Evolutionary conservation across 805 yeast genomes (phyloP).

Genomic region (Candida arabinofermentans): DNA sequence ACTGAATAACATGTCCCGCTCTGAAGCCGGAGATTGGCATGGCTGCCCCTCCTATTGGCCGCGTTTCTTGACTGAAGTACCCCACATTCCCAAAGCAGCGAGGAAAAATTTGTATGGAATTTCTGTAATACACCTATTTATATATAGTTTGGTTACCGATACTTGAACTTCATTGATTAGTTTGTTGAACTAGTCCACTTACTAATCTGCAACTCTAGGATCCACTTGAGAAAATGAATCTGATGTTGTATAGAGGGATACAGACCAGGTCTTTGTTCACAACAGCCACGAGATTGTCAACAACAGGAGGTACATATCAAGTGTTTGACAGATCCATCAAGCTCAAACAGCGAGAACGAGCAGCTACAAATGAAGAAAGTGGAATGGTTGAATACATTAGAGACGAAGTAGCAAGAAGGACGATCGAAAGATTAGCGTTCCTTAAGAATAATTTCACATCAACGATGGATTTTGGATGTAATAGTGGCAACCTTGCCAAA

Average conservation of each 20-base stretch:
- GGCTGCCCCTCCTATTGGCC: slow-evolving; percentile 1
- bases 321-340: slow-evolving; percentile 67
- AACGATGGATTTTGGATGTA: slow-evolving; percentile 69
- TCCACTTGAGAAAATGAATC: too few relatives aligned
- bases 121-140: too few relatives aligned
- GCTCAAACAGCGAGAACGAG: slow-evolving; percentile 52
- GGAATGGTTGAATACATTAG: slow-evolving; percentile 68
- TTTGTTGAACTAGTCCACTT: too few relatives aligned
- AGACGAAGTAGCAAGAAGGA: slow-evolving; percentile 67
- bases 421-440: slow-evolving; percentile 72
- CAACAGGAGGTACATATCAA: slow-evolving; percentile 7
- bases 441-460: slow-evolving; percentile 58
- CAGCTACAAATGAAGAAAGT: slow-evolving; percentile 41
- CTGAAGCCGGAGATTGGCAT: too few relatives aligned
- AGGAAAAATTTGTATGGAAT: slow-evolving; percentile 1
- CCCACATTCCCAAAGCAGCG: slow-evolving; percentile 5
- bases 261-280: slow-evolving; percentile 5
- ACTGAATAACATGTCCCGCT: too few relatives aligned
- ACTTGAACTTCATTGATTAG: too few relatives aligned
- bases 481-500: slow-evolving; percentile 53
- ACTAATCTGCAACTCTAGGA: too few relatives aligned
- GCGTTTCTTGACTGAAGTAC: not conserved
- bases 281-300: slow-evolving; percentile 1
- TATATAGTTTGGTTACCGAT: too few relatives aligned
- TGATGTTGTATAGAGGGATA: not conserved